Conservation (phyloP, 148 eudicot genomes). For the Diospyros lotus region DNA sequence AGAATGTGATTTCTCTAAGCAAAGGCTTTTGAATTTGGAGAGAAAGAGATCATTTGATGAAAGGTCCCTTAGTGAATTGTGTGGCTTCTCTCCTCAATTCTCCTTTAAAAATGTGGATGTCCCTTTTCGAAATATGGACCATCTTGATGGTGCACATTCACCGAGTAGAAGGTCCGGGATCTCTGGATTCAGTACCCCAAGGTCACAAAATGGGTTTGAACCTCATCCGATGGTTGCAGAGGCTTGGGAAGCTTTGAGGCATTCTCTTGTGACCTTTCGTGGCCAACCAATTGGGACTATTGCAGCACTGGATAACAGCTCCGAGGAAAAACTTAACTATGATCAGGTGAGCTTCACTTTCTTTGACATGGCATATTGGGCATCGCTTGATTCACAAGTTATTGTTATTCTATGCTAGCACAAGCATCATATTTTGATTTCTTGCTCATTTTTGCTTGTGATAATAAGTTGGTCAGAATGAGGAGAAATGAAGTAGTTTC, state of each 20-base stretch:
- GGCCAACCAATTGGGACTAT: slow-evolving; percentile 96
- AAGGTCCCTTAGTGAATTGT: slow-evolving; percentile 54
- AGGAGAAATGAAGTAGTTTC: background rate
- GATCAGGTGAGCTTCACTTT: slow-evolving; percentile 66
- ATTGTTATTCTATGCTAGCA: background rate
- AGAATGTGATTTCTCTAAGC: slow-evolving; percentile 61
- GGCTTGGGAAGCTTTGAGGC: slow-evolving; percentile 88
- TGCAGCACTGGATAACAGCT: slow-evolving; percentile 66
- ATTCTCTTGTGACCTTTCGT: slow-evolving; percentile 70
- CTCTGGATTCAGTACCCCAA: slow-evolving; percentile 71
- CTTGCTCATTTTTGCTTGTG: background rate
- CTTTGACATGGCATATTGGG: background rate
- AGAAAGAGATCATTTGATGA: slow-evolving; percentile 84
- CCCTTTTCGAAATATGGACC: slow-evolving; percentile 35
- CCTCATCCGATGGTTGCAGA: slow-evolving; percentile 70
- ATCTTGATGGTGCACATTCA: slow-evolving; percentile 38
- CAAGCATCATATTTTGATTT: background rate
- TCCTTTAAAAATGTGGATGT: slow-evolving; percentile 40
- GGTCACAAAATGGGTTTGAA: slow-evolving; percentile 58
- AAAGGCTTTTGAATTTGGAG: slow-evolving; percentile 52
- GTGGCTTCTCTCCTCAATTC: slow-evolving; percentile 46
- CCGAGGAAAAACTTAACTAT: slow-evolving; percentile 80
- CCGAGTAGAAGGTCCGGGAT: slow-evolving; percentile 58
- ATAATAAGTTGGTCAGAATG: background rate
- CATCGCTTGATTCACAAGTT: background rate